phyloP scores from a whole-genome alignment of 805 yeast genomes.

The Wickerhamomyces bovis region DNA sequence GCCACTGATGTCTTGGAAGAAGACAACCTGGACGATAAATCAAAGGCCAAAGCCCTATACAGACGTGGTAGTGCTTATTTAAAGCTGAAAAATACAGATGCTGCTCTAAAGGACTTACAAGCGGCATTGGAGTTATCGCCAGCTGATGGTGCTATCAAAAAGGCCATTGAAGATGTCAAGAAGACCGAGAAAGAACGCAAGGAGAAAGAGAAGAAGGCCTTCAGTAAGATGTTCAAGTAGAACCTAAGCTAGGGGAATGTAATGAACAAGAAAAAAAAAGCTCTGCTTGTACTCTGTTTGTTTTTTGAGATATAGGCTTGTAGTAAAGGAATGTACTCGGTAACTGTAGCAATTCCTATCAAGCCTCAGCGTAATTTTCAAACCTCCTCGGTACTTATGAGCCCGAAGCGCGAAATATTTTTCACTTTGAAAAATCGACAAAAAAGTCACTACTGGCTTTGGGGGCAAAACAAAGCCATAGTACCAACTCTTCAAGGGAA shows the following conservation, averaged over 20 bases:
- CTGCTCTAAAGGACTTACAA: conserved; percentile 60
- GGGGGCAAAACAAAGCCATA: conserved; percentile 15
- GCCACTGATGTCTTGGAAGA: conserved; percentile 63
- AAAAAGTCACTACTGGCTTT: conserved; percentile 2
- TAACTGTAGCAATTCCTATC: neutral
- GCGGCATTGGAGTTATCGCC: conserved; percentile 62
- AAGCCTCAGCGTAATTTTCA: conserved; percentile 6
- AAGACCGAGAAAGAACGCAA: conserved; percentile 43
- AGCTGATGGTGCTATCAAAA: conserved; percentile 62
- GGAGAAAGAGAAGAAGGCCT: conserved; percentile 67
- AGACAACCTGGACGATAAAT: conserved; percentile 48
- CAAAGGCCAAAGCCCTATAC: conserved; percentile 79
- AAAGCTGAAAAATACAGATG: conserved; percentile 58
- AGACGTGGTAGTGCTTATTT: conserved; percentile 77
- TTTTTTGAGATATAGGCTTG: too few relatives aligned
- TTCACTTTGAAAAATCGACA: conserved; percentile 10
- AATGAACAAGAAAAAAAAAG: too few relatives aligned
- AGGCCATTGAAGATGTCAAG: conserved; percentile 58
- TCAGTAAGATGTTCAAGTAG: conserved; percentile 57
- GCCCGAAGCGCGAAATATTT: neutral
- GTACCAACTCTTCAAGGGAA: conserved; percentile 5
- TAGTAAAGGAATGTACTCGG: too few relatives aligned
- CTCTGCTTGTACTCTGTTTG: neutral
- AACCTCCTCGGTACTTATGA: neutral
- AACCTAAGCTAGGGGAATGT: too few relatives aligned